Percentiles rank a stretch among this genome's conserved stretches.
phyloP scores from a whole-genome alignment of 202 grass and related monocot genomes.

The Saccharum hybrid region DNA sequence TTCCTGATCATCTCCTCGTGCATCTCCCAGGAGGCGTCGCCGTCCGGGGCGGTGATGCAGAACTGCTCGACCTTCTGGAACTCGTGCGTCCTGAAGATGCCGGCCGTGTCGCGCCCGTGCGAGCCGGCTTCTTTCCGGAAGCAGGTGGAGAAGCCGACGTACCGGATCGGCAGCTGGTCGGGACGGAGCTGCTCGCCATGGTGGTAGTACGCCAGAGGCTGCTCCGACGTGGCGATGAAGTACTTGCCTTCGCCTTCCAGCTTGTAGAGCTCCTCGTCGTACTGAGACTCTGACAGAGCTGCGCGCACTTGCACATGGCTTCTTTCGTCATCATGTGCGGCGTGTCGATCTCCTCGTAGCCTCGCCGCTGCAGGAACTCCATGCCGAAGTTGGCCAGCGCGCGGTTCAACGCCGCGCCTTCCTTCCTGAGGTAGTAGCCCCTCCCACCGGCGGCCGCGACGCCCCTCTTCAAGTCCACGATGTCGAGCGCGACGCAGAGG shows the following conservation, averaged over 20 bases:
- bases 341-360: conserved; percentile 34
- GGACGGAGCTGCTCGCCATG: conserved; percentile 73
- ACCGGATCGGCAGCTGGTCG: conserved; percentile 73
- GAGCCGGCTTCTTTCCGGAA: too few relatives aligned
- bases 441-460: conserved; percentile 76
- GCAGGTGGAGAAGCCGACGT: conserved; percentile 70
- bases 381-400: conserved; percentile 74
- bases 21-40: conserved; percentile 73
- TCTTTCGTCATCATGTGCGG: conserved; percentile 83
- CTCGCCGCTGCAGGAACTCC: conserved; percentile 55
- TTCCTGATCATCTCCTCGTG: conserved; percentile 82
- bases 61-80: conserved; percentile 95
- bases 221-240: conserved; percentile 83
- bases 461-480: conserved; percentile 71
- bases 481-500: conserved; percentile 71
- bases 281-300: conserved; percentile 84
- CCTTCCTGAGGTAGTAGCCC: conserved; percentile 46
- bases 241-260: conserved; percentile 87
- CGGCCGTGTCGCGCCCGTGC: conserved; percentile 54
- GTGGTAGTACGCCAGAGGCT: conserved; percentile 77
- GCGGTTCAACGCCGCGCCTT: conserved; percentile 46
- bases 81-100: conserved; percentile 90
- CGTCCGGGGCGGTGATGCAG: conserved; percentile 72
- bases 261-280: conserved; percentile 89
- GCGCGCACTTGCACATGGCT: conserved; percentile 85